phyloP scores from a whole-genome alignment of 331 rosid species.

The Malus hybrid region DNA sequence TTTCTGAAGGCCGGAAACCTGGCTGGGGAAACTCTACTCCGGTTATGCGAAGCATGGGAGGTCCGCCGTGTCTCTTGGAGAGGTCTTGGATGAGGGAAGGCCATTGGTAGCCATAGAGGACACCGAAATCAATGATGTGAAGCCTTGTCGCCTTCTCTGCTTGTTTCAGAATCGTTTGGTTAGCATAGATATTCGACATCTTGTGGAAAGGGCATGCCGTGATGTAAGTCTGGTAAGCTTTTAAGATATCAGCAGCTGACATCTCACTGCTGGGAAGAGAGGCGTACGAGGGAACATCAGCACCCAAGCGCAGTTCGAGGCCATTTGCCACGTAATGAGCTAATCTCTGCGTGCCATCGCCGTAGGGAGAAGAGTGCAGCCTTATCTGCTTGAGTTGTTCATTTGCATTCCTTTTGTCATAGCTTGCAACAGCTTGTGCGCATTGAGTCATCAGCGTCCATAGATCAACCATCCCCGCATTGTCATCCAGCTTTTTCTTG shows the following conservation, averaged over 20 bases:
- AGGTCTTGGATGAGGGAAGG: constrained; percentile 66
- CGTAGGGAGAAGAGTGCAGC: constrained; percentile 52
- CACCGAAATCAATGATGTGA: constrained; percentile 81
- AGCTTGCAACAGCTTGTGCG: constrained; percentile 68
- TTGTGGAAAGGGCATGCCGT: constrained; percentile 58
- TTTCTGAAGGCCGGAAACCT: constrained; percentile 66
- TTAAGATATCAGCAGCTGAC: constrained; percentile 58
- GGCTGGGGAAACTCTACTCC: constrained; percentile 83
- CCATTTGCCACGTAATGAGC: constrained; percentile 74
- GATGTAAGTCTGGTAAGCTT: constrained; percentile 52
- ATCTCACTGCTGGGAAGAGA: constrained; percentile 7
- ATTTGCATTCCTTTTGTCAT: constrained; percentile 56
- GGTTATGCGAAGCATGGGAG: constrained; percentile 62
- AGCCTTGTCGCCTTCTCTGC: constrained; percentile 36
- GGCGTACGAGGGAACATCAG: constrained; percentile 36
- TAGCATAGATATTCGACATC: constrained; percentile 41
- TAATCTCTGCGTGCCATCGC: constrained; percentile 70
- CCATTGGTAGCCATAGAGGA: constrained; percentile 86
- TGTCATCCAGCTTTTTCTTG: constrained; percentile 39
- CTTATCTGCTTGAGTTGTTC: constrained; percentile 57
- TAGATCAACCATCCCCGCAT: constrained; percentile 43
- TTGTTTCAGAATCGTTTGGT: constrained; percentile 31
- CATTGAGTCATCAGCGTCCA: constrained; percentile 69
- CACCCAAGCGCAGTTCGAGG: constrained; percentile 65
- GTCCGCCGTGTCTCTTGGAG: constrained; percentile 45